Conservation (phyloP, 192 early-diverging fungal genomes). For the Backusella circina region DNA sequence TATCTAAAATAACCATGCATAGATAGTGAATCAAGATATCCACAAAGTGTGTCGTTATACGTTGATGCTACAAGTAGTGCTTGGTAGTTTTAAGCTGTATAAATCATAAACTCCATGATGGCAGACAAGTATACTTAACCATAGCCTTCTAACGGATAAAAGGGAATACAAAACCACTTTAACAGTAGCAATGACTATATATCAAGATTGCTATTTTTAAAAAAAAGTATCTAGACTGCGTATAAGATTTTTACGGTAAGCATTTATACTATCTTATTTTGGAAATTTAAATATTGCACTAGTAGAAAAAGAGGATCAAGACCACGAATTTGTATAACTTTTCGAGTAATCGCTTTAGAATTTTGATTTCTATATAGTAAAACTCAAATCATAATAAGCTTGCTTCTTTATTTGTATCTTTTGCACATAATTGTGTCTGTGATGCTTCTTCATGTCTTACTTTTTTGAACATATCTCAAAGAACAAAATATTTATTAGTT, state of each 20-base stretch:
- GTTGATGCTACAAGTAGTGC: no score
- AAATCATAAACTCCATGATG: no score
- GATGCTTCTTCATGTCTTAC: neutral
- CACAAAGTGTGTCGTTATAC: no score
- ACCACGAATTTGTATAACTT: neutral
- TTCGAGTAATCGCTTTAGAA: neutral
- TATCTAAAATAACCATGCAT: no score
- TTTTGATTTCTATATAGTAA: neutral
- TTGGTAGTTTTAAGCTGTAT: no score
- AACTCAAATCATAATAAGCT: neutral
- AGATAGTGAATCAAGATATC: no score
- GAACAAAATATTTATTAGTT: neutral
- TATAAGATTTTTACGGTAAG: neutral
- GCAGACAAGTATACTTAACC: no score
- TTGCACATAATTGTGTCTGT: neutral
- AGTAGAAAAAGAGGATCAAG: neutral
- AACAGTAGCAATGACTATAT: no score
- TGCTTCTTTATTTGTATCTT: neutral
- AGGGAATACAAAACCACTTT: no score
- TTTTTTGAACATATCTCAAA: neutral
- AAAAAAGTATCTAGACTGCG: neutral
- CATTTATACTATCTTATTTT: neutral
- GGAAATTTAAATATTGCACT: neutral
- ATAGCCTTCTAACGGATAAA: no score
- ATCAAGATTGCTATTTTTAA: neutral